Conservation (phyloP, 768 basidiomycete species). For the Psilocybe cyanescens region DNA sequence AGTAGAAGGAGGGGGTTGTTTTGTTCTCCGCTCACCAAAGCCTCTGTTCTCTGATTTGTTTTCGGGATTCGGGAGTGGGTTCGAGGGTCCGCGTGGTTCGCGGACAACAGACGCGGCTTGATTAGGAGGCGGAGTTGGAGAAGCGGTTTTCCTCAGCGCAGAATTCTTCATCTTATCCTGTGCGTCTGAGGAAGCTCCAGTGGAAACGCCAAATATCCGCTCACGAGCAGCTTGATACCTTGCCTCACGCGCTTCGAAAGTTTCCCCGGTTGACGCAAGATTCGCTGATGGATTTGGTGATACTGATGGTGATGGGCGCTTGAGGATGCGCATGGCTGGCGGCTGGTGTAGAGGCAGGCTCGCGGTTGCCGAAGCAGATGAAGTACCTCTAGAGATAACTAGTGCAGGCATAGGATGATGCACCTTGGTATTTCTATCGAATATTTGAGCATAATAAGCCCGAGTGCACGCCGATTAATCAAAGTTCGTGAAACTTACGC, state of each 20-base stretch:
- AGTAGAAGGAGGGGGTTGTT: slow-evolving; percentile 9
- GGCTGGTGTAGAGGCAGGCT: slow-evolving; percentile 55
- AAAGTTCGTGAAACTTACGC: slow-evolving; percentile 54
- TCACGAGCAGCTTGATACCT: slow-evolving; percentile 75
- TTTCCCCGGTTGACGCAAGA: slow-evolving; percentile 29
- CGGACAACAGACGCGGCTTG: slow-evolving; percentile 25
- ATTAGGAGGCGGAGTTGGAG: slow-evolving; percentile 3
- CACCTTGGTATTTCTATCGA: slow-evolving; percentile 54
- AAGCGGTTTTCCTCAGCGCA: background rate
- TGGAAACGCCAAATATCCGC: slow-evolving; percentile 62
- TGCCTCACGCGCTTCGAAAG: slow-evolving; percentile 69
- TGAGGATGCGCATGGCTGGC: slow-evolving; percentile 70
- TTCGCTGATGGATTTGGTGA: slow-evolving; percentile 31
- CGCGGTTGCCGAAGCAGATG: slow-evolving; percentile 35
- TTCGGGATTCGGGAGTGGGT: background rate
- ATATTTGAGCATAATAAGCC: background rate
- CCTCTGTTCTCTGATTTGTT: slow-evolving; percentile 19
- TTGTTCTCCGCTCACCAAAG: slow-evolving; percentile 25
- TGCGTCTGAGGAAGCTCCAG: slow-evolving; percentile 7
- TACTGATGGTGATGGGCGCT: slow-evolving; percentile 55
- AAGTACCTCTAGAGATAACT: slow-evolving; percentile 40
- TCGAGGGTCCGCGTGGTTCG: slow-evolving; percentile 31
- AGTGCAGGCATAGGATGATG: slow-evolving; percentile 74
- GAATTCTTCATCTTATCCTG: slow-evolving; percentile 14
- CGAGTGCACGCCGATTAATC: background rate